Base-by-base conservation (phyloP, 2,329 filamentous ascomycete genomes). In the Phoma sp. region DNA sequence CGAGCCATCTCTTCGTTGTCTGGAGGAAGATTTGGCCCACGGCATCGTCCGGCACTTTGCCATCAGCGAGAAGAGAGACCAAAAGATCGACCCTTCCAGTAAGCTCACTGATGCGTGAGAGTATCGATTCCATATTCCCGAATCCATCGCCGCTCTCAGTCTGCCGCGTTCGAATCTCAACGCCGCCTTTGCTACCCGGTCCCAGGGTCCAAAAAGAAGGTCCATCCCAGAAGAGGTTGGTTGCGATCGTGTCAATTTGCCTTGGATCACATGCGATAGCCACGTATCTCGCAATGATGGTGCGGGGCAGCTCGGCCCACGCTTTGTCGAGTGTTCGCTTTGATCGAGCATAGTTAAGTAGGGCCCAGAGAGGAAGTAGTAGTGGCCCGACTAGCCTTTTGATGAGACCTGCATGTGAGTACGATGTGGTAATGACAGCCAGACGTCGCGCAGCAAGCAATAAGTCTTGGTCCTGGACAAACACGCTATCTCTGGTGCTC, bases 111-210 rank as follows among this genome's bases (percentile, higher is more conserved):
- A 75, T 69, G 3, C 61, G 65, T n/a, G 59, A 51, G 92, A 98
- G 88, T 88, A 98, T 83, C 7, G 49, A 55, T 2, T 58, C 52
- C 49, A 72, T 61, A 83, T 96, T 78, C 89, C 93, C 36, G 24
- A 39, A 24, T 7, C 32, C 32, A 88, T 90, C 75, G 88, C 88
- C 73, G 85, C 95, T 79, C 87, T 96, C 83, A 89, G 93, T 83
- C 84, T 67, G 55, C 53, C 61, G 59, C 23, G 38, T 27, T 7
- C 78, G 78, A 13, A 86, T 79, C 37, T 86, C 80, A 14, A 90
- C 76, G 0, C 77, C 78, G 4, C 80, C 80, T 25, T 81, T 71
- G 0, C 70, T 67, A 0, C 73, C 75, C 1, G 74, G 66, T 2
- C 76, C 78, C 61, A 83, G 89, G 10, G 67, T 70, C 88, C 88